phyloP scores from a whole-genome alignment of 2,329 filamentous ascomycete genomes.

The Dactylellina parvicollis region DNA sequence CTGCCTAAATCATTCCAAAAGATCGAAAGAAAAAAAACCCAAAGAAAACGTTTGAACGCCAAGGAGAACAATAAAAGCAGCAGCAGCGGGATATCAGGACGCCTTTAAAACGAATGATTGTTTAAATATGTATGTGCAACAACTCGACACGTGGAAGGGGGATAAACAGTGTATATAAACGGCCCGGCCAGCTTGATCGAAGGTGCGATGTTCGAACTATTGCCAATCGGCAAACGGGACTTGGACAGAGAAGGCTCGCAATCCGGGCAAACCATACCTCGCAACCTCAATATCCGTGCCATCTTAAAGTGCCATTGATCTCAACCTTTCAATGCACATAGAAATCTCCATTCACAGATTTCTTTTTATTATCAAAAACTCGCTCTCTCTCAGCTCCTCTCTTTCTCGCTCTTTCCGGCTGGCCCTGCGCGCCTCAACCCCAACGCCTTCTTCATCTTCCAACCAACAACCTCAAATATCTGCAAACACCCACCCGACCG shows the following conservation, averaged over 20 bases:
- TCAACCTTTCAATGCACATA: no score
- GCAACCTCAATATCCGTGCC: no score
- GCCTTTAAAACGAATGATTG: not conserved
- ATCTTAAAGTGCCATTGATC: no score
- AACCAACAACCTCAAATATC: slow-evolving; percentile 39
- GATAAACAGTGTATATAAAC: not conserved
- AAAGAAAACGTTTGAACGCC: not conserved
- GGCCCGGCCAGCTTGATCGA: not conserved
- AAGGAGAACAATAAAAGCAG: no score
- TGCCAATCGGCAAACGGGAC: no score
- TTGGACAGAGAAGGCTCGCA: no score
- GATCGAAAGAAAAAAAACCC: not conserved
- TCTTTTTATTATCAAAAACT: no score
- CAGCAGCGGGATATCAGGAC: not conserved
- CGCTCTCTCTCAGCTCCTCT: not conserved
- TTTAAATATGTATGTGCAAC: not conserved
- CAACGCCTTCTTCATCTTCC: slow-evolving; percentile 26
- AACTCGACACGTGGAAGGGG: not conserved
- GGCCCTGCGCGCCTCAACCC: slow-evolving; percentile 12
- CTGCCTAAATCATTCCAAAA: not conserved
- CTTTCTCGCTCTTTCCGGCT: slow-evolving; percentile 19
- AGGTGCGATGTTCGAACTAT: no score
- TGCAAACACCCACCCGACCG: slow-evolving; percentile 36
- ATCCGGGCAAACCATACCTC: no score
- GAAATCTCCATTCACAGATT: no score